Base-by-base conservation (phyloP, 2,329 filamentous ascomycete genomes). In the Pseudogymnoascus sp. region DNA sequence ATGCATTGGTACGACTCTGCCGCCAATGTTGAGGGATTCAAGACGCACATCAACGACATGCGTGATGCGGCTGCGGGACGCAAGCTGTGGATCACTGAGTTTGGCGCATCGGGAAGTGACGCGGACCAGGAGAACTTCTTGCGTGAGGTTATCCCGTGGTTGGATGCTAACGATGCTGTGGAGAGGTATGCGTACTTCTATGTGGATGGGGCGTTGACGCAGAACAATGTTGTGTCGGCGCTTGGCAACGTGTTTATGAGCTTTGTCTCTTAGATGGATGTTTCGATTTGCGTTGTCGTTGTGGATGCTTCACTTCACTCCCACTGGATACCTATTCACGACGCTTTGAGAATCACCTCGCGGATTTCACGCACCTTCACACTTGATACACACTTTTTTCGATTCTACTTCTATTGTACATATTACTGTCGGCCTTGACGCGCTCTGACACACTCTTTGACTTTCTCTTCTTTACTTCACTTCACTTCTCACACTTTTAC, bases 1-100 rank as follows among this genome's bases (percentile, higher is more conserved):
- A 73, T 80, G 37, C 80, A 82, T 68, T 81, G 79, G 79, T 81
- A 82, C 66, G 77, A 77, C 63, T 67, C 70, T 31, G 72, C 72
- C 41, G 68, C 70, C 51, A 72, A 75, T 65, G 70, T 73, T 6
- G 68, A 68, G 2, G 77, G 78, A 71, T 79, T 81, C 73, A 76
- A 80, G 72, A 63, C 70, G 62, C 78, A 80, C 69, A 69, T 80
- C 45, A 63, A 72, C 21, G 69, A 75, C 6, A 13, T 57, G n/a
- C n/a, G 7, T 19, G 51, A 34, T 13, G 51, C 25, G 4, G n/a
- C 25, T 16, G 51, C 16, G 14, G 51, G 28, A 7, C 51, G 51
- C 51, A 57, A 57, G 25, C 51, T 81, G 64, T 81, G 76, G 76
- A 71, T 82, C 51, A 80, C 78, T 25, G 80, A 82, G 70, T 78